phyloP scores from a whole-genome alignment of 352 stramenopile genomes.

The Phytopythium aichiense region DNA sequence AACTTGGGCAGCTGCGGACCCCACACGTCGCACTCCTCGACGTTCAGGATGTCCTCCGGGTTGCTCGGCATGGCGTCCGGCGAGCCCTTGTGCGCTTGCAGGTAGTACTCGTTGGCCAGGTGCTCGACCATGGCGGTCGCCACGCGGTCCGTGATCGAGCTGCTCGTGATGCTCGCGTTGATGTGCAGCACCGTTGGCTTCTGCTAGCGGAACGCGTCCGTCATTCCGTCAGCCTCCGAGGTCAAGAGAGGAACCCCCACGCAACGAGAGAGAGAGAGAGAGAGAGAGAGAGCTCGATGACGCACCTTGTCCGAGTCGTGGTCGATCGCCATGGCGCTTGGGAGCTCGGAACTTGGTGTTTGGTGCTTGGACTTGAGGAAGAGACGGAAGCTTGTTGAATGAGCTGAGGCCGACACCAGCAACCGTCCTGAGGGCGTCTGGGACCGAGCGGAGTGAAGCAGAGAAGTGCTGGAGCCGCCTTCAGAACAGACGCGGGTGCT shows the following conservation, averaged over 20 bases:
- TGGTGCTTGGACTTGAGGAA: slow-evolving; percentile 4
- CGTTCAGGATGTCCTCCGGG: slow-evolving; percentile 48
- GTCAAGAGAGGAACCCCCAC: too few species aligned
- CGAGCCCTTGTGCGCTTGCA: slow-evolving; percentile 29
- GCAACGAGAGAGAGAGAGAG: too few species aligned
- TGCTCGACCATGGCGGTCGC: slow-evolving; percentile 64
- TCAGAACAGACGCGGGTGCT: too few species aligned
- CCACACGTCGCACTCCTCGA: slow-evolving; percentile 74
- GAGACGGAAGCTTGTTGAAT: slow-evolving; percentile 6
- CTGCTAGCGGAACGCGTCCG: slow-evolving; percentile 7
- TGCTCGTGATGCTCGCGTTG: slow-evolving; percentile 70
- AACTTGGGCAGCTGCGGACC: slow-evolving; percentile 57
- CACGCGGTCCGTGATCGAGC: slow-evolving; percentile 66
- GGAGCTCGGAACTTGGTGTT: background rate
- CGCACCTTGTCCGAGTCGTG: slow-evolving; percentile 9
- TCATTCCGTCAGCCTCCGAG: background rate
- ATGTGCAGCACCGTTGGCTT: slow-evolving; percentile 79
- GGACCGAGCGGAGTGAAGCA: too few species aligned
- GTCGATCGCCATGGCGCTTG: slow-evolving; percentile 9
- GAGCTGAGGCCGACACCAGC: background rate
- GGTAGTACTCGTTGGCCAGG: slow-evolving; percentile 71
- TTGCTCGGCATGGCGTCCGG: slow-evolving; percentile 11
- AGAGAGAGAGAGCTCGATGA: background rate
- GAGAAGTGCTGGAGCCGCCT: too few species aligned
- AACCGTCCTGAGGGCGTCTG: too few species aligned